Base-by-base conservation (phyloP, 2,329 filamentous ascomycete genomes). In the Phaeosphaeria sp. region DNA sequence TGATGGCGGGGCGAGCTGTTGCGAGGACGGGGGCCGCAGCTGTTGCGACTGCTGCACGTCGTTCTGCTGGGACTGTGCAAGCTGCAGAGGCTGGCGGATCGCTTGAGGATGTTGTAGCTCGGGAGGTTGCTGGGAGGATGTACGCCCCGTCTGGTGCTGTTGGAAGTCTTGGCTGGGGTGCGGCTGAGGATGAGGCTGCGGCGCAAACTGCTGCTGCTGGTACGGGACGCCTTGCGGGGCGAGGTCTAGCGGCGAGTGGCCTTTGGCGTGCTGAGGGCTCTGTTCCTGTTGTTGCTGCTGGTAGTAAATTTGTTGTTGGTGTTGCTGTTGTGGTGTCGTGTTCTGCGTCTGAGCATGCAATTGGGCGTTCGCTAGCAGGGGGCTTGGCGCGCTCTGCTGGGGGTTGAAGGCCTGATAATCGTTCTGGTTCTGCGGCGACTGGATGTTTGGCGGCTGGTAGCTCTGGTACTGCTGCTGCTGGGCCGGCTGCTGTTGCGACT, bases 361-460 rank as follows among this genome's bases (percentile, higher is more conserved):
- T 65, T 72, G 73, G 55, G 65, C 60, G 68, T 65, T 72, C n/a
- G 51, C 58, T 18, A 65, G 54, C 21, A 69, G 66, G 36, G 73
- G 66, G 63, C 68, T 76, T 56, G 69, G 69, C 55, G 64, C 67
- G 53, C 59, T 65, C 45, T 71, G 73, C n/a, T n/a, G n/a, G 9
- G 74, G 72, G 48, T 70, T 61, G 53, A 75, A 77, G 5, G 72
- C 65, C 60, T 76, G 72, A 53, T 74, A 76, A 43, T 73, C 68
- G 66, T 61, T 59, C 17, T 67, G 49, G 39, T 56, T 62, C 45
- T 68, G 64, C 5, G 65, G 55, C 30, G 67, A 64, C 50, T 72
- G 69, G 17, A 49, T 52, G 8, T 60, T 52, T n/a, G 69, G 71
- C 54, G n/a, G n/a, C n/a, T 68, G 67, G 63, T 75, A 75, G 59